Percentiles rank a stretch among this genome's conserved stretches.
Conservation (phyloP, 345 rosid species). For the Salix viminalis region DNA sequence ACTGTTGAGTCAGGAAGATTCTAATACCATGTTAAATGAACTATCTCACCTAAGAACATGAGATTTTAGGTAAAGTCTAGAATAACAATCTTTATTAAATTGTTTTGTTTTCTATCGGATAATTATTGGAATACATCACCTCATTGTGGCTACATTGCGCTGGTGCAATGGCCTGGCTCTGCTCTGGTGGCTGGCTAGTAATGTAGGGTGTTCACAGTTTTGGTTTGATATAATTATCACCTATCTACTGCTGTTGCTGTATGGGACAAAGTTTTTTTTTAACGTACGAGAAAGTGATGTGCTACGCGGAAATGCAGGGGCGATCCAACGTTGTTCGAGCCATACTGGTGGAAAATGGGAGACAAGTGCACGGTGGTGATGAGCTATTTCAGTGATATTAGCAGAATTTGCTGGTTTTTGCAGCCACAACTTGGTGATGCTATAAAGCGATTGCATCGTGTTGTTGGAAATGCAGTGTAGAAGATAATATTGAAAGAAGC, state of each 20-base stretch:
- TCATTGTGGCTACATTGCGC: background rate
- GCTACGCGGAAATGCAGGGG: constrained; percentile 47
- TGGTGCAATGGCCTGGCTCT: background rate
- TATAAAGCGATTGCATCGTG: constrained; percentile 54
- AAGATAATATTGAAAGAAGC: too few relatives aligned
- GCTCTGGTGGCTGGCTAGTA: background rate
- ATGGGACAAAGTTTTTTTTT: background rate
- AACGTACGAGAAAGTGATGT: background rate
- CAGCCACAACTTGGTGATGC: constrained; percentile 59
- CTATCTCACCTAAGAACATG: too few relatives aligned
- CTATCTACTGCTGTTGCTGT: too few relatives aligned
- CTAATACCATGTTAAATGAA: too few relatives aligned
- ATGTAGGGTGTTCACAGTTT: background rate
- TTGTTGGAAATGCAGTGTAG: constrained; percentile 52
- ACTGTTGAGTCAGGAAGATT: accelerated
- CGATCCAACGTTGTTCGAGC: constrained; percentile 74
- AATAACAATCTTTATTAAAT: background rate
- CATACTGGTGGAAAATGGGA: constrained; percentile 61
- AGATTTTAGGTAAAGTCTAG: too few relatives aligned
- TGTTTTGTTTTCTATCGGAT: background rate
- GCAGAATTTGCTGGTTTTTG: constrained; percentile 69
- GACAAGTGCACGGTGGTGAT: constrained; percentile 64
- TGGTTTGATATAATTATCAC: background rate
- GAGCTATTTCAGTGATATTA: constrained; percentile 72
- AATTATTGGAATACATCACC: background rate